phyloP scores from a whole-genome alignment of 2,329 filamentous ascomycete species.

The Stemphylium vesicarium region DNA sequence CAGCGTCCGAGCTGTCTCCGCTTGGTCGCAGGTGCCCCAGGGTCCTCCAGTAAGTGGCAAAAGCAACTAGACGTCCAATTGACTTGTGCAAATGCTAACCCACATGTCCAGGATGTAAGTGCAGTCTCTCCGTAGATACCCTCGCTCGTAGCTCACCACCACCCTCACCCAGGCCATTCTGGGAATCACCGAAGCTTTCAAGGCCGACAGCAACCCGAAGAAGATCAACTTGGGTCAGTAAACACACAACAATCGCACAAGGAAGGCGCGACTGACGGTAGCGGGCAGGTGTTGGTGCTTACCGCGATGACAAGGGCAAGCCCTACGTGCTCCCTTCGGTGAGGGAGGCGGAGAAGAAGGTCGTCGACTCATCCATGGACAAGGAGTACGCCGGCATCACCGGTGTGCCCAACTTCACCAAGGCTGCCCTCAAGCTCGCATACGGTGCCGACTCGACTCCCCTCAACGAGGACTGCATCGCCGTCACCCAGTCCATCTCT shows the following conservation, averaged over 20 bases:
- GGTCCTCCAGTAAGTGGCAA: conserved; percentile 81
- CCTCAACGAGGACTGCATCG: conserved; percentile 76
- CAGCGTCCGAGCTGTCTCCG: conserved; percentile 71
- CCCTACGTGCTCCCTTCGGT: conserved; percentile 97
- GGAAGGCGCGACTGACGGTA: conserved; percentile 27
- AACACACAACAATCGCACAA: neutral
- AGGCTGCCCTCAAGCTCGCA: conserved; percentile 86
- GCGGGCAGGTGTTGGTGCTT: conserved; percentile 82
- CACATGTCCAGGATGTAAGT: conserved; percentile 46
- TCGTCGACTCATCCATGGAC: conserved; percentile 79
- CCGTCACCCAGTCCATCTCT: conserved; percentile 97
- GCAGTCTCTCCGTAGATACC: neutral
- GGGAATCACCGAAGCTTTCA: conserved; percentile 97
- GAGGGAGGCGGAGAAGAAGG: conserved; percentile 83
- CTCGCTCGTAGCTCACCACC: conserved; percentile 31
- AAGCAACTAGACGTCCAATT: conserved; percentile 16
- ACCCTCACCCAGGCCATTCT: conserved; percentile 70
- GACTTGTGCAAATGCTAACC: conserved; percentile 24
- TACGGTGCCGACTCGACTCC: conserved; percentile 82
- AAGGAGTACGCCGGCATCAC: conserved; percentile 99
- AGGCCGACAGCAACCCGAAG: conserved; percentile 88
- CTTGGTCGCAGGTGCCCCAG: conserved; percentile 90
- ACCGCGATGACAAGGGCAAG: conserved; percentile 98
- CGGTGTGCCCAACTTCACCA: conserved; percentile 91
- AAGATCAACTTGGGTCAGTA: conserved; percentile 94